Base-by-base conservation (phyloP, 305 asterid genomes). In the Solanum hybrid region DNA sequence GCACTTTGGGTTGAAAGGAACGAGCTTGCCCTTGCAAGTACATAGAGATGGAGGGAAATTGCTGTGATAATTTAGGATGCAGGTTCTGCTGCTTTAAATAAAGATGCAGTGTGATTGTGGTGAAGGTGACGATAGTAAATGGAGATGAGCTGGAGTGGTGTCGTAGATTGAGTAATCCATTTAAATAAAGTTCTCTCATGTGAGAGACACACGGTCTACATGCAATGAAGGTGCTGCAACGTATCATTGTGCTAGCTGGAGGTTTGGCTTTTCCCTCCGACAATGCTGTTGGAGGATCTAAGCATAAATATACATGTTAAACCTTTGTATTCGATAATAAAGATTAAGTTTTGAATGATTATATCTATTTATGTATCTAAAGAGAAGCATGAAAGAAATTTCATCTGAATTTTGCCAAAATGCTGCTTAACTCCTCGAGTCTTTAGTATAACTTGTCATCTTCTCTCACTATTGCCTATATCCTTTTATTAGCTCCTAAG, bases 121-220 rank as follows among this genome's bases (percentile, higher is more conserved):
- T 91, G 92, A 78, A 92, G 91, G 81, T 91, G 90, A 90, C 88
- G 93, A 92, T 91, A 81, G 92, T 91, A 88, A 81, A 40, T 82
- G 89, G 77, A 72, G 89, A 40, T 90, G 92, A 90, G 92, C 90
- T 91, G 91, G 92, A 92, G 89, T 90, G 92, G 90, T 86, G 32
- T 88, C 86, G 89, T 82, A 88, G 79, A 89, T 81, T 91, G 92
- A 91, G 93, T 85, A 90, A 88, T 92, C 92, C 78, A 46, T 75
- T 88, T 14, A 71, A 88, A 51, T 86, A 81, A 89, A 85, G 77
- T 72, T 91, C 89, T 79, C 90, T 71, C 42, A 89, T 71, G 86
- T 56, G 90, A 88, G 89, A 91, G 97, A 94, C 96, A 91, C 93
- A 88, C 92, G 95, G 94, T 93, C 82, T 89, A 92, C 96, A 94